phyloP scores from a whole-genome alignment of 2,329 filamentous ascomycete species.

The Sclerotinia subarctica region DNA sequence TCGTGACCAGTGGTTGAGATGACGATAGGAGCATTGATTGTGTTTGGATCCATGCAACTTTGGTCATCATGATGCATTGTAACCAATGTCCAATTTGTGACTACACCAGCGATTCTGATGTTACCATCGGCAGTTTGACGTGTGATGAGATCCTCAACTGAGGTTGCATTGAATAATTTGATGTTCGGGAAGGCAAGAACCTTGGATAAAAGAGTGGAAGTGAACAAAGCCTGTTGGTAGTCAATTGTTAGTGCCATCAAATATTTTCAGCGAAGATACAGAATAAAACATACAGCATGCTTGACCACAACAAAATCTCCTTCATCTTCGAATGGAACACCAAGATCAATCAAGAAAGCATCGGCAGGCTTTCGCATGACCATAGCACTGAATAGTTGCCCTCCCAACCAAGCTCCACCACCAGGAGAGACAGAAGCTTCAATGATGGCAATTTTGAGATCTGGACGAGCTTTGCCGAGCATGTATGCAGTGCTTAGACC shows the following conservation, averaged over 20 bases:
- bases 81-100: slow-evolving; percentile 95
- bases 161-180: slow-evolving; percentile 94
- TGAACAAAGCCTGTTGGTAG: slow-evolving; percentile 65
- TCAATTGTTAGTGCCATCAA: not conserved
- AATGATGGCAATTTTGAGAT: slow-evolving; percentile 87
- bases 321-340: slow-evolving; percentile 84
- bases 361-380: slow-evolving; percentile 92
- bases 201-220: slow-evolving; percentile 78
- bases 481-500: slow-evolving; percentile 82
- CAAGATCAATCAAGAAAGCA: slow-evolving; percentile 75
- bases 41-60: slow-evolving; percentile 96
- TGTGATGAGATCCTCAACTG: slow-evolving; percentile 90
- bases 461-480: slow-evolving; percentile 77
- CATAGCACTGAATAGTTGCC: slow-evolving; percentile 94
- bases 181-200: slow-evolving; percentile 84
- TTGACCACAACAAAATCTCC: slow-evolving; percentile 88
- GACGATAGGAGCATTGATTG: slow-evolving; percentile 86
- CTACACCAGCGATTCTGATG: slow-evolving; percentile 79
- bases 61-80: slow-evolving; percentile 85
- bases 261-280: not conserved
- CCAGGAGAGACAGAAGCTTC: slow-evolving; percentile 85
- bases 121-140: slow-evolving; percentile 54
- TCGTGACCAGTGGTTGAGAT: slow-evolving; percentile 92
- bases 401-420: slow-evolving; percentile 88
- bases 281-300: slow-evolving; percentile 57